Evolutionary conservation across 2,329 filamentous ascomycete species (phyloP), one percentile per base, ranked within the genome.

Genomic region (Cryphonectria naterciae): DNA sequence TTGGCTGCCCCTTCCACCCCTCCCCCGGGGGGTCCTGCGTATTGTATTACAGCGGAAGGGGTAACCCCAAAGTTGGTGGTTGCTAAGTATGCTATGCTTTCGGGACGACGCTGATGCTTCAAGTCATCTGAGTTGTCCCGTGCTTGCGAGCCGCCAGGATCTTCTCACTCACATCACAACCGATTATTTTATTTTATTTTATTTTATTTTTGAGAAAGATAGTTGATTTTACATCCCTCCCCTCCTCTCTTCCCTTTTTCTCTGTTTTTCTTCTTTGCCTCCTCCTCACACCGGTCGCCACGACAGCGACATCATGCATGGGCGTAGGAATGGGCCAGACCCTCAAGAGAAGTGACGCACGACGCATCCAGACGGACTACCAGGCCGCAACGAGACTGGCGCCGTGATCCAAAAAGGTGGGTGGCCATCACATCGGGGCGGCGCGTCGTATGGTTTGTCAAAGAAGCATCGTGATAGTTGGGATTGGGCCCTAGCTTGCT

Each of bases 61-160:
- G 46, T n/a, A n/a, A 11, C 6, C 22, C 15, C 7, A n/a, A 46
- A n/a, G 19, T n/a, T 49, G 46, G 7, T n/a, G 22, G 19, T 49
- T 49, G 19, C 43, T 19, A 22, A 49, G 37, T 39, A 39, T 39
- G 37, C 37, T 39, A 32, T 39, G 37, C 11, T 39, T 56, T 58
- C 52, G 65, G 65, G 65, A 60, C 32, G 49, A 56, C 28, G 54
- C 54, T 61, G 46, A 32, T 61, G 37, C 37, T n/a, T 39, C 39
- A 37, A 28, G 66, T 61, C 56, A 68, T 43, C 54, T 68, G 66
- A 68, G 41, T 22, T 56, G 56, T 61, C 54, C 66, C 37, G 25
- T 60, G 65, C 3, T 46, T 19, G 17, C 58, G 22, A 6, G 39
- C 43, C 19, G 43, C 43, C 7, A 8, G 19, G 19, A 19, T 43